Evolutionary conservation across 139 green algal genomes (phyloP).

Genomic region (Chlorella sp.): DNA sequence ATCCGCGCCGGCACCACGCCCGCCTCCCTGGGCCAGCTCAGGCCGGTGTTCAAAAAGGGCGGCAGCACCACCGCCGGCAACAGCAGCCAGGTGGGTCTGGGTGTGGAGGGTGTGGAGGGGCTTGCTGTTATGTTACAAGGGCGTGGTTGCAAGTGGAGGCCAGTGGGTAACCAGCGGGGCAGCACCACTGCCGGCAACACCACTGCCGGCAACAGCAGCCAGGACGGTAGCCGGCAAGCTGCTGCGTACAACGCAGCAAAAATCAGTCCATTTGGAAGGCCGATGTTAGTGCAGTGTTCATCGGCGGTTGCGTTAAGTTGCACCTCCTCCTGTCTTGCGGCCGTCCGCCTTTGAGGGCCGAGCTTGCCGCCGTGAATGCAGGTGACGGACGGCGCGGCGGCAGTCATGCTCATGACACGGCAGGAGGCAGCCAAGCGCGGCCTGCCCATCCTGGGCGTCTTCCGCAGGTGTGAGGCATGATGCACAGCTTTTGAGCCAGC

Average conservation of each 20-base stretch:
- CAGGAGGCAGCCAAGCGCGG: conserved; percentile 80
- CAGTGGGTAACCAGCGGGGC: too few species aligned
- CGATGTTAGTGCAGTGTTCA: too few species aligned
- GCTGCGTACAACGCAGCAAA: background rate
- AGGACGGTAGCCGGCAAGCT: too few species aligned
- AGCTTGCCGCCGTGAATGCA: conserved; percentile 52
- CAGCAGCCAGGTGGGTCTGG: conserved; percentile 77
- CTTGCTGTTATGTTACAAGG: too few species aligned
- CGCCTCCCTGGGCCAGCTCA: conserved; percentile 74
- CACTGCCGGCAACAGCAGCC: background rate
- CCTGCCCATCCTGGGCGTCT: conserved; percentile 93
- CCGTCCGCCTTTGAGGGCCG: background rate
- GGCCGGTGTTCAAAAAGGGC: conserved; percentile 92
- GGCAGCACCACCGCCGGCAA: conserved; percentile 96
- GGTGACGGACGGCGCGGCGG: conserved; percentile 94
- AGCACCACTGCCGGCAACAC: too few species aligned
- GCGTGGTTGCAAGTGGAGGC: too few species aligned
- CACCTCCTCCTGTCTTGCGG: too few species aligned
- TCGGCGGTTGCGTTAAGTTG: too few species aligned
- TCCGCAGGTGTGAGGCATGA: conserved; percentile 64
- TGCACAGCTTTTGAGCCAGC: too few species aligned
- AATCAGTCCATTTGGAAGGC: too few species aligned
- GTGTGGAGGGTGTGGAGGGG: too few species aligned
- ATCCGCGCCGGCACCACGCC: conserved; percentile 81
- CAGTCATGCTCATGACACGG: conserved; percentile 93